phyloP scores from a whole-genome alignment of 352 stramenopile species.

The Phytophthora pseudosyringae region DNA sequence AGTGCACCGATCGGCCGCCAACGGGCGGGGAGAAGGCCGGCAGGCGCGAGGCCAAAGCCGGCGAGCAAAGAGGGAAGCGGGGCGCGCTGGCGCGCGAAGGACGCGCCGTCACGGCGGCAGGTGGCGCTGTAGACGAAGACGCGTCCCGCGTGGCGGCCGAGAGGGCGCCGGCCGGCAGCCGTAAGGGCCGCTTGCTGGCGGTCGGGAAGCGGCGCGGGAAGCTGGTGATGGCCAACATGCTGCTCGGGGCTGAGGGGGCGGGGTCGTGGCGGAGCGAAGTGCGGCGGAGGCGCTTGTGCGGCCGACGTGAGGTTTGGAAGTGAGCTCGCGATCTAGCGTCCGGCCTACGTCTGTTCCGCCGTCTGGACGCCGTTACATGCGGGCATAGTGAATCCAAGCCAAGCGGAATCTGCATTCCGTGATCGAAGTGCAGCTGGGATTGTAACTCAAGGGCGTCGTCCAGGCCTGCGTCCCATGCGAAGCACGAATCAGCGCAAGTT shows the following conservation, averaged over 20 bases:
- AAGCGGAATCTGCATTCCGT: background rate
- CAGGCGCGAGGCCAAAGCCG: constrained; percentile 1
- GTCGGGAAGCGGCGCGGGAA: constrained; percentile 84
- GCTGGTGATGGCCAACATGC: constrained; percentile 83
- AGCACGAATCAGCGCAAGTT: constrained; percentile 9
- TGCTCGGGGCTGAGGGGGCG: constrained; percentile 2
- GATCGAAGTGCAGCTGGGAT: constrained; percentile 16
- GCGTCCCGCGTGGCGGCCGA: constrained; percentile 21
- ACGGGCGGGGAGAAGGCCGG: background rate
- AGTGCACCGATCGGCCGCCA: constrained; percentile 16
- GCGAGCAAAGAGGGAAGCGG: background rate
- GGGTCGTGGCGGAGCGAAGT: constrained; percentile 9
- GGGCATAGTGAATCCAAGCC: background rate
- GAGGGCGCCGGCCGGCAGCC: constrained; percentile 9
- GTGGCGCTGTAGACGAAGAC: constrained; percentile 22
- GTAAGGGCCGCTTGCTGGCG: constrained; percentile 67
- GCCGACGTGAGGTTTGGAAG: constrained; percentile 19
- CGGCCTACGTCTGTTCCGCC: constrained; percentile 18
- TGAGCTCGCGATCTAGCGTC: constrained; percentile 6
- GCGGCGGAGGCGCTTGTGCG: constrained; percentile 7
- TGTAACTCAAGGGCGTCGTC: constrained; percentile 12
- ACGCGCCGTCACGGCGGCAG: constrained; percentile 38
- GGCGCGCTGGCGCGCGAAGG: background rate
- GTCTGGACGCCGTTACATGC: background rate
- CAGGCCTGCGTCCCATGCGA: constrained; percentile 13